Base-by-base conservation (phyloP, 2,329 filamentous ascomycete species). In the Cordyceps javanica region DNA sequence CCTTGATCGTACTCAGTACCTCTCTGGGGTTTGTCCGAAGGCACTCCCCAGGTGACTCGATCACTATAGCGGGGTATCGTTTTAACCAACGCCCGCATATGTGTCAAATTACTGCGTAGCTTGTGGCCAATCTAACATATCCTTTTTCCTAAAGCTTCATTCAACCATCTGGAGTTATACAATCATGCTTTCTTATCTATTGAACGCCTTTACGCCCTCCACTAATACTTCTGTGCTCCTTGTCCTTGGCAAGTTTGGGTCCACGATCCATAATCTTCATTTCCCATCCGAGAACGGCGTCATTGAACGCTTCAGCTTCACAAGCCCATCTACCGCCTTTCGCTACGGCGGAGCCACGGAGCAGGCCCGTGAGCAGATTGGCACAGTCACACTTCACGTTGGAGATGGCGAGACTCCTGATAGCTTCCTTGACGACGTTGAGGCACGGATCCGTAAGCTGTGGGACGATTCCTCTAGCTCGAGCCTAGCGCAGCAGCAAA, bases 351-450 rank as follows among this genome's bases (percentile, higher is more conserved):
- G 45, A 42, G 45, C 34, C 14, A 44, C 21, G 44, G 45, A 57
- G 21, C 25, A 57, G n/a, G 14, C 36, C 16, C 55, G 55, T 34
- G 55, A 57, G 28, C 34, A 51, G 21, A 57, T 57, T 10, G 55
- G 55, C 45, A 57, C 26, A 1, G 36, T 57, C 16, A 51, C 55
- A 36, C n/a, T 51, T 21, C 23, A 57, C n/a, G 45, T 34, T 51
- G 55, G 55, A 50, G 44, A 57, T 50, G 55, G 55, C 34, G 55
- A 57, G 36, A 57, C 45, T 34, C 14, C 26, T 36, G 13, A 21
- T 8, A 38, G n/a, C 36, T 57, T 57, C 16, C 46, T 57, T 36
- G 36, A 51, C 45, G 46, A 57, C 21, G 23, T 57, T 28, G 55
- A 51, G 55, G 8, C 26, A 44, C 45, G 39, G 19, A 28, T 44